Evolutionary conservation across 805 yeast species (phyloP).

Genomic region (Lipomyces starkeyi): DNA sequence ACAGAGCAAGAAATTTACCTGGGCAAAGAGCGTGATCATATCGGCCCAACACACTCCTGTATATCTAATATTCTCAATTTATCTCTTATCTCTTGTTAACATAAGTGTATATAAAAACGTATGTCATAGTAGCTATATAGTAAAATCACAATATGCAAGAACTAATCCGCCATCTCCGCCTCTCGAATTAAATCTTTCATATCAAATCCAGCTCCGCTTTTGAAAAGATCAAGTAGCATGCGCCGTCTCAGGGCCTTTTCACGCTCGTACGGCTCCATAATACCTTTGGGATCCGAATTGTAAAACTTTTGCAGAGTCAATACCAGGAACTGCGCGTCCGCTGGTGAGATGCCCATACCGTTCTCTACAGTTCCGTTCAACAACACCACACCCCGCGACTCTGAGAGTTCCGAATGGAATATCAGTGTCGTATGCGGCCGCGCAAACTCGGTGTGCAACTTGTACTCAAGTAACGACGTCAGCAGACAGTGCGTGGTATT

Average conservation of each 20-base stretch:
- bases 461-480: conserved; percentile 90
- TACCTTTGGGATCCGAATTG: conserved; percentile 53
- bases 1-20: too few relatives aligned
- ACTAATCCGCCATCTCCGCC: conserved; percentile 71
- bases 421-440: conserved; percentile 91
- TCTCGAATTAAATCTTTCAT: conserved; percentile 72
- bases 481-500: conserved; percentile 85
- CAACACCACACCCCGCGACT: conserved; percentile 65
- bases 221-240: conserved; percentile 68
- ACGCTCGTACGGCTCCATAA: conserved; percentile 54
- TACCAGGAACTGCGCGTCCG: conserved; percentile 78
- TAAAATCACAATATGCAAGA: neutral
- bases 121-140: neutral
- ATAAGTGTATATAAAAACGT: neutral
- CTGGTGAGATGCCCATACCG: conserved; percentile 64
- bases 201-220: conserved; percentile 69
- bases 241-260: conserved; percentile 54
- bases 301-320: conserved; percentile 82
- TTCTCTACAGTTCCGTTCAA: conserved; percentile 86
- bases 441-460: conserved; percentile 88
- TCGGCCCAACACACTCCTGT: too few relatives aligned
- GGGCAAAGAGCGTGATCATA: too few relatives aligned
- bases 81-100: neutral
- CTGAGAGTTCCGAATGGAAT: conserved; percentile 78
- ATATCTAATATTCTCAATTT: too few relatives aligned